Evolutionary conservation across 2,329 filamentous ascomycete genomes (phyloP).

Genomic region (Aspergillus sp.): DNA sequence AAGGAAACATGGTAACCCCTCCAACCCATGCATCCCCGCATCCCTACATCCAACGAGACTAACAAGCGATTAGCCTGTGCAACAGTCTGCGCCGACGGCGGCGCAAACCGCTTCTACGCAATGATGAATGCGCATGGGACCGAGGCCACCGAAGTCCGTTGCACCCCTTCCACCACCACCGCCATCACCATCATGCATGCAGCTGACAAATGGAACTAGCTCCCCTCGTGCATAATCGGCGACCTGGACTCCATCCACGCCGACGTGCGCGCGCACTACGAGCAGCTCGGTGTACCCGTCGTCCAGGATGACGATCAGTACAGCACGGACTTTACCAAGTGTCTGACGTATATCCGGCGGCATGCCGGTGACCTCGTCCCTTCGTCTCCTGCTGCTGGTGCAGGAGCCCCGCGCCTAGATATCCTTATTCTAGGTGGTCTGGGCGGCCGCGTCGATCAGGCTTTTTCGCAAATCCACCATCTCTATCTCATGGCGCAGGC

Average conservation of each 20-base stretch:
- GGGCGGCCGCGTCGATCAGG: constrained; percentile 89
- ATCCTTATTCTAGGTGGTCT: constrained; percentile 83
- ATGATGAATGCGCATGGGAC: constrained; percentile 36
- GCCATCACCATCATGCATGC: too few relatives aligned
- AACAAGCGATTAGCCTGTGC: constrained; percentile 52
- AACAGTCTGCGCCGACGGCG: constrained; percentile 83
- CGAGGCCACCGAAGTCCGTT: constrained; percentile 33
- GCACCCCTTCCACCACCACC: constrained; percentile 7
- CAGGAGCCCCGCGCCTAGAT: constrained; percentile 42
- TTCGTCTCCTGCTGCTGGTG: constrained; percentile 4
- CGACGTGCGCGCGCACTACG: constrained; percentile 65
- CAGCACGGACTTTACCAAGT: constrained; percentile 89
- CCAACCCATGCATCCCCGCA: not conserved
- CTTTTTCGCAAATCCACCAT: constrained; percentile 83
- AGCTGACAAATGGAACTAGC: constrained; percentile 27
- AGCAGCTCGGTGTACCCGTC: constrained; percentile 57
- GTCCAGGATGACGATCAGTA: constrained; percentile 76
- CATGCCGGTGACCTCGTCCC: constrained; percentile 25
- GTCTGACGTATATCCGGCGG: constrained; percentile 58
- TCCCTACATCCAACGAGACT: not conserved
- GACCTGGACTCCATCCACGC: constrained; percentile 81
- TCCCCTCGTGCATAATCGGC: constrained; percentile 74
- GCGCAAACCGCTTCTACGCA: constrained; percentile 72
- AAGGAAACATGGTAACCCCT: constrained; percentile 30
- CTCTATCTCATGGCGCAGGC: constrained; percentile 57